Evolutionary conservation across 441 rosid species (phyloP), one percentile per base, ranked within the genome.

Genomic region (Breynia disticha): DNA sequence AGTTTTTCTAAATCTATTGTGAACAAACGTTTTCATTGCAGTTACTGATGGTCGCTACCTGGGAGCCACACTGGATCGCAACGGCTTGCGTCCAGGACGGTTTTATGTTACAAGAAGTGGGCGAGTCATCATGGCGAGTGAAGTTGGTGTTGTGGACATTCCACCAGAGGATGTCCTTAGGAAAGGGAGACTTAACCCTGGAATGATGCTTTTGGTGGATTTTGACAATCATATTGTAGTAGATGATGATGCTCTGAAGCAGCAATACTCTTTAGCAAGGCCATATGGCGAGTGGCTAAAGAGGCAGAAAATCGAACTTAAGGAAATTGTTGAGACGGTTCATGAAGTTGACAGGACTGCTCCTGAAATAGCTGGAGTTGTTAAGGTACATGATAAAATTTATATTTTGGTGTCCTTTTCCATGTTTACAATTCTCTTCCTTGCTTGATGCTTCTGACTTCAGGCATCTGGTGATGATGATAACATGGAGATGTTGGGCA

Each of bases 141-240:
- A 95, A 78, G 99, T 90, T 64, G 98, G 99, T 52, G 99, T 88
- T 5, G 98, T 90, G 6, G 99, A 90, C 68, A 82, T 90, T 57
- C 82, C 90, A 12, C 95, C 99, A 1, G 94, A 83, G 77, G 99
- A 95, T 77, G 95, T 95, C 49, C 79, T 83, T 46, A 82, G 89
- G 57, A 95, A 95, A 77, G 98, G 98, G 73, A 84, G 99, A 74
- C 90, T 95, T 44, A 95, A 88, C 72, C 99, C 99, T 24, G 99
- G 99, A 55, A 95, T 95, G 99, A 90, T 95, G 99, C 99, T 95
- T 65, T 75, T 95, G 71, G 99, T 95, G 44, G 98, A 95, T 69
- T 95, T 90, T 66, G 95, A 95, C 65, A 95, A 95, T 64, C 98
- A 84, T 67, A 65, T 76, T 57, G 97, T 95, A 67, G 99, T 95